phyloP scores from a whole-genome alignment of 1,139 yeast species.

The Casaregolazyma lundiana region DNA sequence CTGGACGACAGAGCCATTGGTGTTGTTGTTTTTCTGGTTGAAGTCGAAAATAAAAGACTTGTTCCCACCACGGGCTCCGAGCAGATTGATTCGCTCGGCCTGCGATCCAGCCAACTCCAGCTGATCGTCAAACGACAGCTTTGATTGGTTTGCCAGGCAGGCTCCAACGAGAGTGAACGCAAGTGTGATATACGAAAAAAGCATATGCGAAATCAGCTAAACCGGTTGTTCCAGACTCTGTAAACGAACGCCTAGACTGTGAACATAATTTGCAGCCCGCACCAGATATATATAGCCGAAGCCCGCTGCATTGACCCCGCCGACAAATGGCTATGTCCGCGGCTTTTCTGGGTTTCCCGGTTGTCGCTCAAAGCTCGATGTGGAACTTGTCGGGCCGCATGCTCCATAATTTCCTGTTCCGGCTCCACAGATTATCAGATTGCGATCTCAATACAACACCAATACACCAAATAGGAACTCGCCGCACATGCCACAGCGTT shows the following conservation, averaged over 20 bases:
- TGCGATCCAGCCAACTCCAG: conserved; percentile 17
- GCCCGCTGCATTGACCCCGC: too few species aligned
- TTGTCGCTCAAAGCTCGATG: neutral
- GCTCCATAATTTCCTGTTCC: neutral
- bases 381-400: neutral
- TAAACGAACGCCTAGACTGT: too few species aligned
- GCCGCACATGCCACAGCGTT: too few species aligned
- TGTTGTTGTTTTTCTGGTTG: conserved; percentile 15
- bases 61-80: conserved; percentile 17
- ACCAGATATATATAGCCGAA: too few species aligned
- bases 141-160: neutral
- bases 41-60: conserved; percentile 19
- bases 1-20: conserved; percentile 16
- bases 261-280: too few species aligned
- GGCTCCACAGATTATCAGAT: neutral
- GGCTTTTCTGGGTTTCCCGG: neutral
- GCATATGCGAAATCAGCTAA: too few species aligned
- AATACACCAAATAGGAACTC: too few species aligned
- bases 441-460: neutral
- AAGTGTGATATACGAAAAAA: neutral
- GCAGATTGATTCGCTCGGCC: conserved; percentile 15
- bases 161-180: neutral
- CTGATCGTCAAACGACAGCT: conserved; percentile 8
- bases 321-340: too few species aligned
- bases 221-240: too few species aligned